These are phyloP conservation scores for Nitzschia inconspicua DNA, from an alignment of 108 stramenopile genomes.

Conservation along the genomic window DNA sequence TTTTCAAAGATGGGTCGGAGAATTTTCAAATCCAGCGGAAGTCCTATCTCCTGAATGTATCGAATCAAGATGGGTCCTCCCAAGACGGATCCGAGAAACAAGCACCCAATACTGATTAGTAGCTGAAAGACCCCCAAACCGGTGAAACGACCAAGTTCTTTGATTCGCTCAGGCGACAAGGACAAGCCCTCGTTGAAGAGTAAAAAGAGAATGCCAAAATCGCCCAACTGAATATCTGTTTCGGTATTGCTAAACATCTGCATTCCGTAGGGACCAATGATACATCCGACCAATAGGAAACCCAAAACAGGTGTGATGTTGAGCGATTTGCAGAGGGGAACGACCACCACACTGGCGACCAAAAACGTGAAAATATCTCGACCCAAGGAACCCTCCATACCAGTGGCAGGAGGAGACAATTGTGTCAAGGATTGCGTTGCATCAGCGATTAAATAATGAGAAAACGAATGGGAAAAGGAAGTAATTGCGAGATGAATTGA, in stretches of 20 bases:
- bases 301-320: slow-evolving; percentile 53
- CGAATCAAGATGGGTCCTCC: slow-evolving; percentile 55
- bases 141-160: slow-evolving; percentile 53
- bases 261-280: slow-evolving; percentile 61
- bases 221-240: slow-evolving; percentile 57
- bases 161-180: slow-evolving; percentile 52
- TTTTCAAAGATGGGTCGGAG: slow-evolving; percentile 40
- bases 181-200: slow-evolving; percentile 68
- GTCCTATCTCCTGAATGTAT: slow-evolving; percentile 42
- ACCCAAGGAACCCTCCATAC: slow-evolving; percentile 26
- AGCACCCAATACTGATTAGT: slow-evolving; percentile 44
- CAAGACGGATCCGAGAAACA: slow-evolving; percentile 58
- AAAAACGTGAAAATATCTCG: slow-evolving; percentile 68
- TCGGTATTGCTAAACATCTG: slow-evolving; percentile 48
- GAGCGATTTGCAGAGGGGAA: slow-evolving; percentile 46
- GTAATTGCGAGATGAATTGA: not conserved
- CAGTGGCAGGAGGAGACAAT: no score
- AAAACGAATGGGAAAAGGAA: not conserved
- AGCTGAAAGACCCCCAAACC: slow-evolving; percentile 57
- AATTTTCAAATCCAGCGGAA: slow-evolving; percentile 43
- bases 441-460: no score
- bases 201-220: slow-evolving; percentile 79
- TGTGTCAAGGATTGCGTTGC: no score
- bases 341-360: slow-evolving; percentile 46
- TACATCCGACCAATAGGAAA: slow-evolving; percentile 52